Conservation (phyloP, 2,329 filamentous ascomycete species). For the Septoria linicola region DNA sequence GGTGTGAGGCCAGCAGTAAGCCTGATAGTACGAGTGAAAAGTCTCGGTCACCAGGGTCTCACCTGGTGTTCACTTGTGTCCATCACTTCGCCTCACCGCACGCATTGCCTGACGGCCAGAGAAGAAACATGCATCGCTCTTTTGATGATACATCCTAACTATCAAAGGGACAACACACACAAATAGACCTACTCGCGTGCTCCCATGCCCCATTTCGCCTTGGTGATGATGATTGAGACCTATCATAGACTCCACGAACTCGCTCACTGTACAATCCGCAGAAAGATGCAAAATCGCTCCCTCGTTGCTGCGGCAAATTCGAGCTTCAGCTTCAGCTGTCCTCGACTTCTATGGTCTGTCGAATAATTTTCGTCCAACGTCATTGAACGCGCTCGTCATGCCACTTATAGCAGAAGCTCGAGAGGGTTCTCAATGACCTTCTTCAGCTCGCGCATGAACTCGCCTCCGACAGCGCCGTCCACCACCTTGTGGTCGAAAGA, state of each 20-base stretch:
- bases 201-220: no score
- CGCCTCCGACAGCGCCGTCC: conserved; percentile 90
- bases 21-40: no score
- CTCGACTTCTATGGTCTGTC: conserved; percentile 18
- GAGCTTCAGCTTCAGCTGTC: conserved; percentile 2
- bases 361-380: not conserved
- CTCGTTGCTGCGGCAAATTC: conserved; percentile 1
- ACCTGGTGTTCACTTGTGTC: no score
- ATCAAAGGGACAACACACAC: conserved; percentile 3
- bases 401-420: conserved; percentile 76
- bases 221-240: conserved; percentile 1
- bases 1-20: no score
- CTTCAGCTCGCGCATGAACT: conserved; percentile 97
- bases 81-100: no score
- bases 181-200: no score
- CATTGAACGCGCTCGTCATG: not conserved
- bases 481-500: conserved; percentile 99
- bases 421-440: conserved; percentile 96
- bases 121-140: conserved; percentile 16
- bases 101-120: not conserved
- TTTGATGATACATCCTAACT: conserved; percentile 20
- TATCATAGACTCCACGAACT: conserved; percentile 11
- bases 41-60: no score
- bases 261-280: conserved; percentile 27
- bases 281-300: conserved; percentile 15